These are phyloP conservation scores for Albifimbria verrucaria DNA, from an alignment of 2,329 filamentous ascomycete species.

Conservation along the genomic window DNA sequence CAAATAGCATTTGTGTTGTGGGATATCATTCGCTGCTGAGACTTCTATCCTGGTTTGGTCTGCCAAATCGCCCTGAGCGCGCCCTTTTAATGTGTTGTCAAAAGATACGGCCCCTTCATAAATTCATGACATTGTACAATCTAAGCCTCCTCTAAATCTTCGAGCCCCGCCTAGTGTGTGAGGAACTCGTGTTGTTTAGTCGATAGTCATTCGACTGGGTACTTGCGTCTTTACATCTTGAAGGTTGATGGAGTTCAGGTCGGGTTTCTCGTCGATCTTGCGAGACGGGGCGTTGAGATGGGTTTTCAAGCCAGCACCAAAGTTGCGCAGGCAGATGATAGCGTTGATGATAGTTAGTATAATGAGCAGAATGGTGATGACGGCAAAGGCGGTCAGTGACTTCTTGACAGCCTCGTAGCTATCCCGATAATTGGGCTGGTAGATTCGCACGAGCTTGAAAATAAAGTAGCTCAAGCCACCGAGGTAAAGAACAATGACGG, in stretches of 20 bases:
- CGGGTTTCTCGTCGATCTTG: conserved; percentile 51
- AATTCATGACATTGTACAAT: conserved; percentile 35
- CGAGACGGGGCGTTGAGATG: conserved; percentile 63
- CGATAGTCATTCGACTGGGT: conserved; percentile 59
- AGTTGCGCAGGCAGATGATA: conserved; percentile 85
- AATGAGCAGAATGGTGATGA: conserved; percentile 87
- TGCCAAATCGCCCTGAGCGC: neutral
- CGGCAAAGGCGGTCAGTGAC: conserved; percentile 87
- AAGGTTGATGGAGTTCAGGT: conserved; percentile 53
- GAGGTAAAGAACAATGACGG: conserved; percentile 81
- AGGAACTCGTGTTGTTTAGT: conserved; percentile 34
- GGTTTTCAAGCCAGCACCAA: conserved; percentile 82
- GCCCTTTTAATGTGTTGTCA: conserved; percentile 10
- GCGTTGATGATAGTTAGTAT: conserved; percentile 85
- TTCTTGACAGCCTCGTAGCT: conserved; percentile 77
- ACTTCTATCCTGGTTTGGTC: conserved; percentile 1
- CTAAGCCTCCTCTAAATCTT: conserved; percentile 7
- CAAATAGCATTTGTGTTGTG: conserved; percentile 18
- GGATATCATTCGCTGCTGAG: conserved; percentile 22
- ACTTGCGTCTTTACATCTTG: conserved; percentile 54
- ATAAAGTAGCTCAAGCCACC: conserved; percentile 91
- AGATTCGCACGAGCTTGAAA: conserved; percentile 98
- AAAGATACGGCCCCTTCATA: conserved; percentile 24
- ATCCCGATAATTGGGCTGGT: conserved; percentile 55
- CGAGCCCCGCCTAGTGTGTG: conserved; percentile 6